A percentile compares a stretch with the other conserved stretches of the same genome.
These are phyloP conservation scores for Gilbertella persicaria DNA, from an alignment of 371 early-diverging fungal species.

Conservation along the genomic window DNA sequence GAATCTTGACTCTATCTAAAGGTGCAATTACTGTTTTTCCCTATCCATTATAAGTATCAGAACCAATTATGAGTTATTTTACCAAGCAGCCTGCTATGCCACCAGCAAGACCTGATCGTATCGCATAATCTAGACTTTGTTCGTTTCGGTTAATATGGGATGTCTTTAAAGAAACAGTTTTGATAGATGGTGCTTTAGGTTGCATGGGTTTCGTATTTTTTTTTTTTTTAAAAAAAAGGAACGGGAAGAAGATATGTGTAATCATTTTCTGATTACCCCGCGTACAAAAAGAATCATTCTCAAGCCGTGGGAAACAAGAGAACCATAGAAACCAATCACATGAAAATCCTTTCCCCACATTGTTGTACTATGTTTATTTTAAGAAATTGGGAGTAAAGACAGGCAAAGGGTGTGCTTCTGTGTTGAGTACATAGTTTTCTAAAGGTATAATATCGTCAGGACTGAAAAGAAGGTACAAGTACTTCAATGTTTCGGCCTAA, in stretches of 20 bases:
- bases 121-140: constrained; percentile 29
- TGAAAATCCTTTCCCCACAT: too few species aligned
- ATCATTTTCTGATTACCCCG: too few species aligned
- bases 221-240: too few species aligned
- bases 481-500: constrained; percentile 95
- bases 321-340: too few species aligned
- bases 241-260: too few species aligned
- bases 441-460: constrained; percentile 68
- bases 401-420: constrained; percentile 90
- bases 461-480: constrained; percentile 87
- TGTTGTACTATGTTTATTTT: constrained; percentile 6
- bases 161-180: too few species aligned
- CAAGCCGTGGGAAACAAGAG: too few species aligned
- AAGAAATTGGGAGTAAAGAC: constrained; percentile 46
- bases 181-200: not conserved
- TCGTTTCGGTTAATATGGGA: constrained; percentile 11
- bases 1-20: constrained; percentile 93
- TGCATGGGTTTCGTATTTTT: too few species aligned
- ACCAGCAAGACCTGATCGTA: constrained; percentile 35
- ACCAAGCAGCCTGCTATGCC: constrained; percentile 43
- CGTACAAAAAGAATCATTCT: too few species aligned
- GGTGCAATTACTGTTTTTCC: constrained; percentile 92
- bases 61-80: not conserved
- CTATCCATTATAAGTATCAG: constrained; percentile 8
- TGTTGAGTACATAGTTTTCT: constrained; percentile 83